A percentile compares a stretch with the other conserved stretches of the same genome.
Evolutionary conservation across 345 rosid genomes (phyloP).

Genomic region (Murraya paniculata): DNA sequence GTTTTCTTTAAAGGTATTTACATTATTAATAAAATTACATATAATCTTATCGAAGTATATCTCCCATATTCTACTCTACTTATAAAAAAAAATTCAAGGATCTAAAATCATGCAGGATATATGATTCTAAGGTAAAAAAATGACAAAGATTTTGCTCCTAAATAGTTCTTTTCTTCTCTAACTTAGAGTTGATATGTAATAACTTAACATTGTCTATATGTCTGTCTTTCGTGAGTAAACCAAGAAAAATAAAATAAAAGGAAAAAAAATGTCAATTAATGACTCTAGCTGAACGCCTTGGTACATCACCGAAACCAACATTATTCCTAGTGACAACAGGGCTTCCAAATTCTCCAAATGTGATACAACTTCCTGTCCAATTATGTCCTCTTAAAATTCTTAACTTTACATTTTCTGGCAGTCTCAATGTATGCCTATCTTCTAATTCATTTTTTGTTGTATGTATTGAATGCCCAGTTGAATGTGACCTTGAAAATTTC

Average conservation of each 20-base stretch:
- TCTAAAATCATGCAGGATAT: no score
- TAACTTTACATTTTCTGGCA: conserved; percentile 52
- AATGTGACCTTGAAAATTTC: conserved; percentile 56
- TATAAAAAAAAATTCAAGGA: no score
- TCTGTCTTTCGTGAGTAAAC: background rate
- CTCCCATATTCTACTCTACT: no score
- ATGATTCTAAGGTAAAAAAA: background rate
- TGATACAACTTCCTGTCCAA: conserved; percentile 51
- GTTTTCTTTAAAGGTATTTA: no score
- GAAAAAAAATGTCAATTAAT: background rate
- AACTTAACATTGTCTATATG: background rate
- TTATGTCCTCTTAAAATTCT: conserved; percentile 48
- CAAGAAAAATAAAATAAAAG: background rate
- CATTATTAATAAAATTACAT: no score
- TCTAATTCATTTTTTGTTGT: conserved; percentile 41
- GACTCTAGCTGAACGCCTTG: conserved; percentile 7
- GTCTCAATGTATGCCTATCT: conserved; percentile 52
- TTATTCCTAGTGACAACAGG: background rate
- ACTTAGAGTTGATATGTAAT: background rate
- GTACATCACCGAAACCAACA: conserved; percentile 10
- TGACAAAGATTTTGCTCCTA: background rate
- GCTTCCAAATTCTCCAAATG: conserved; percentile 47
- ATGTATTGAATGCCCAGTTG: conserved; percentile 73
- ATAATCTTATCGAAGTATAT: no score
- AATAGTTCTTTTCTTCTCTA: background rate